Base-by-base conservation (phyloP, 257 asterid genomes). In the Lantana camara region DNA sequence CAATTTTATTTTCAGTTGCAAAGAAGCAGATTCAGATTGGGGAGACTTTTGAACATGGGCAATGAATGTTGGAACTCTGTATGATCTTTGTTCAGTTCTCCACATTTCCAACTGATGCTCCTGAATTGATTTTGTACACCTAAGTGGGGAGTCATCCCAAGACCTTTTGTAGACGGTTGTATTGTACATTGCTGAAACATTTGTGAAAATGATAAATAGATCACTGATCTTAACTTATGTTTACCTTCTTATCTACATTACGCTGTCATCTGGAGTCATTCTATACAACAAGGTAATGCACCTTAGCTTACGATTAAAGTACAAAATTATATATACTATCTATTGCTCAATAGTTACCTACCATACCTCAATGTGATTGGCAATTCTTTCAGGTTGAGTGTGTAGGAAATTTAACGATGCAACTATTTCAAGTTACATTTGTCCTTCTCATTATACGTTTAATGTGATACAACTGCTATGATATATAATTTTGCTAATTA, bases 241-340 rank as follows among this genome's bases (percentile, higher is more conserved):
- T 22, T 87, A 84, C 82, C 95, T 87, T 57, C 78, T 87, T 30
- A 77, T 84, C 76, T 87, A 87, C 64, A 80, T 86, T 60, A 61
- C 79, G 21, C 90, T 82, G 64, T 80, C 92, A 23, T 80, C 92
- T 2, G 95, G 84, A 47, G 87, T 86, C 72, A 86, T 89, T 66
- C 66, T 82, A 63, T 85, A 86, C 77, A 83, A 83, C 81, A 86
- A 82, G 95, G 90, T 85, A 80, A 54, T 34, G 47, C 57, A 15
- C 19, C 11, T 37, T 14, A 19, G 34, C 22, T 60, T 13, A 32
- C 13, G 17, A 52, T 38, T 19, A 17, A 60, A 5, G n/a, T 35
- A 24, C 37, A n/a, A 45, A 17, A 50, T 42, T 12, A 16, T 7
- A 15, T 23, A 9, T 45, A 21, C 21, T 37, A 24, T 22, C 11